Conservation (phyloP, 495 filamentous ascomycete genomes). For the Hypoxylon cercidicola region DNA sequence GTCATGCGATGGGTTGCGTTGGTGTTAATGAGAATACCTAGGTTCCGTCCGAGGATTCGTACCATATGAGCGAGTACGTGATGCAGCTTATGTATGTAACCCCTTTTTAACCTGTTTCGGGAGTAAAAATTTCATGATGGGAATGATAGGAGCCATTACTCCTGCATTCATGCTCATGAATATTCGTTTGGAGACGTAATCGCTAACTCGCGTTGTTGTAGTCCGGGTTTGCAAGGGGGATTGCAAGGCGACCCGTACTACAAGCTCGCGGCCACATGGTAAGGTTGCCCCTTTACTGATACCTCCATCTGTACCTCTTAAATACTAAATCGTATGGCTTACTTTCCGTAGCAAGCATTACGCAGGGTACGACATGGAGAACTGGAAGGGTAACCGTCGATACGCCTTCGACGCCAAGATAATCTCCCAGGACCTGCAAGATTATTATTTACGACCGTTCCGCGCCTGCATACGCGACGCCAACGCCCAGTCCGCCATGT, state of each 20-base stretch:
- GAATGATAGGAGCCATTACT: too few relatives aligned
- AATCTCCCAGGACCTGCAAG: constrained; percentile 63
- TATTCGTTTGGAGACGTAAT: too few relatives aligned
- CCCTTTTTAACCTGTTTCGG: too few relatives aligned
- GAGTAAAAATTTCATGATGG: too few relatives aligned
- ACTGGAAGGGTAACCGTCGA: constrained; percentile 62
- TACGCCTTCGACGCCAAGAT: constrained; percentile 68
- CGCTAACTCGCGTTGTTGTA: too few relatives aligned
- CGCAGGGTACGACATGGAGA: constrained; percentile 71
- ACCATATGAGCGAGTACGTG: constrained; percentile 65
- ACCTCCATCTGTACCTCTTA: too few relatives aligned
- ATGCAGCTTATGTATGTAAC: constrained; percentile 59
- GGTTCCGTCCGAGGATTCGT: constrained; percentile 69
- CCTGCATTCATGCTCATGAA: too few relatives aligned
- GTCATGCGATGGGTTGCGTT: too few relatives aligned
- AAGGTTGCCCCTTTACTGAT: too few relatives aligned
- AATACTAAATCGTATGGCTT: too few relatives aligned
- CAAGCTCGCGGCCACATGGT: constrained; percentile 67
- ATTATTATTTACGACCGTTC: constrained; percentile 66
- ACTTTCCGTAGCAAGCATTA: constrained; percentile 61
- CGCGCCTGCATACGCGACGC: constrained; percentile 63
- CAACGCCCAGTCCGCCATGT: constrained; percentile 67
- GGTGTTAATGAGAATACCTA: too few relatives aligned
- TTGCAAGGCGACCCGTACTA: constrained; percentile 47
- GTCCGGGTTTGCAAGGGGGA: constrained; percentile 66